These are phyloP conservation scores for Baeospora myosura DNA, from an alignment of 1,284 basidiomycete species.

Conservation along the genomic window DNA sequence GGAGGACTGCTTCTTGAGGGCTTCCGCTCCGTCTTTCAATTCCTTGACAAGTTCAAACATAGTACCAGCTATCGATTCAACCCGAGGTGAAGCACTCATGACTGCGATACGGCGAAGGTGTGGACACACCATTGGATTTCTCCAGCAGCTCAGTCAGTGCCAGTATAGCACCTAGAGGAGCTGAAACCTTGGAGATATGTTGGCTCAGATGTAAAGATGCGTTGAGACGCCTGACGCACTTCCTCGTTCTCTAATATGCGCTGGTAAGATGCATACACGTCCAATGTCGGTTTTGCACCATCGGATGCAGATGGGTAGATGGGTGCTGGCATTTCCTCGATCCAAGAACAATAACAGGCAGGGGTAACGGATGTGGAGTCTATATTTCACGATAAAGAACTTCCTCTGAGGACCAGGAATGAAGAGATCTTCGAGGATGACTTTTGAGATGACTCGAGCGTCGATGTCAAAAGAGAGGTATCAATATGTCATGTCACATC, in stretches of 20 bases:
- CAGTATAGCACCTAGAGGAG: conserved; percentile 84
- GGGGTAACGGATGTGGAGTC: too few relatives aligned
- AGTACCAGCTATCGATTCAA: conserved; percentile 62
- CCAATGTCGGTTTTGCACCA: too few relatives aligned
- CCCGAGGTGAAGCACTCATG: conserved; percentile 6
- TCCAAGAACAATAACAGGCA: too few relatives aligned
- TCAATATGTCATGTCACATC: too few relatives aligned
- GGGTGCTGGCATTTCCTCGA: too few relatives aligned
- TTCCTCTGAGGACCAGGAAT: too few relatives aligned
- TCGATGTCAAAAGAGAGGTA: too few relatives aligned
- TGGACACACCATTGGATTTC: conserved; percentile 56
- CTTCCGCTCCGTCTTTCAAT: conserved; percentile 68
- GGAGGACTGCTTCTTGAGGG: conserved; percentile 54
- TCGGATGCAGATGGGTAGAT: too few relatives aligned
- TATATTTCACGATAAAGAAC: too few relatives aligned
- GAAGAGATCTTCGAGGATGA: too few relatives aligned
- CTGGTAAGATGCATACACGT: too few relatives aligned
- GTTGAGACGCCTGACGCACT: conserved; percentile 38
- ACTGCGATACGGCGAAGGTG: conserved; percentile 3
- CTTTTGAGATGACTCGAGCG: too few relatives aligned
- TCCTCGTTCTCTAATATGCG: conserved; percentile 50
- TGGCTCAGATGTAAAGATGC: conserved; percentile 6
- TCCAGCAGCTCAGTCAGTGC: conserved; percentile 74
- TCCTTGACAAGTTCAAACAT: conserved; percentile 87
- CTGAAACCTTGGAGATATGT: conserved; percentile 53